phyloP scores from a whole-genome alignment of 768 basidiomycete genomes.

The Rhodocollybia butyracea region DNA sequence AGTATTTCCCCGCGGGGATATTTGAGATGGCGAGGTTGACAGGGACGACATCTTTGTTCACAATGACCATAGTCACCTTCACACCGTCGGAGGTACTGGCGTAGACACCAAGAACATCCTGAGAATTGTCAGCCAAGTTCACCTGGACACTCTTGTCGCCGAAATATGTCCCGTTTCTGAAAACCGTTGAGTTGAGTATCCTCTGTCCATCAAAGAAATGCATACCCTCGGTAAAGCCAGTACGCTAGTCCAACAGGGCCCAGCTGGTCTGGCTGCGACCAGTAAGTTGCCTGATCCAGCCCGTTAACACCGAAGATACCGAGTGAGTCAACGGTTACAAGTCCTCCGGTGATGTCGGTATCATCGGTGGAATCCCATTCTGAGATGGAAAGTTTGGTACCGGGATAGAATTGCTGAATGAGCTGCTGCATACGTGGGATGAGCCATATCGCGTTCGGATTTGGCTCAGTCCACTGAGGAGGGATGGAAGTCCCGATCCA shows the following conservation, averaged over 20 bases:
- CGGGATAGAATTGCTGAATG: slow-evolving; percentile 48
- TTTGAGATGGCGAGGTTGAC: slow-evolving; percentile 39
- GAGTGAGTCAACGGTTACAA: slow-evolving; percentile 47
- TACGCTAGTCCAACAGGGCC: slow-evolving; percentile 52
- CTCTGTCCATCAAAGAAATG: not conserved
- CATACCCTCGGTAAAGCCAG: slow-evolving; percentile 54
- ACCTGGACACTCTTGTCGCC: slow-evolving; percentile 42
- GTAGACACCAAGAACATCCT: slow-evolving; percentile 43
- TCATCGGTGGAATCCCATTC: slow-evolving; percentile 49
- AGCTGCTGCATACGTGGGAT: slow-evolving; percentile 50
- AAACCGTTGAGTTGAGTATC: not conserved
- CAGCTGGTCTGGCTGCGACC: slow-evolving; percentile 43
- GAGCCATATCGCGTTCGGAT: slow-evolving; percentile 39
- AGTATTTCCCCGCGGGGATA: slow-evolving; percentile 47
- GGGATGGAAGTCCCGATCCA: slow-evolving; percentile 39
- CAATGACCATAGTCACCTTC: slow-evolving; percentile 40
- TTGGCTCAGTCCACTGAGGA: slow-evolving; percentile 43
- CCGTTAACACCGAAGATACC: slow-evolving; percentile 49
- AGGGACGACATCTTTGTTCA: slow-evolving; percentile 46
- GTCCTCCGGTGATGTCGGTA: slow-evolving; percentile 49
- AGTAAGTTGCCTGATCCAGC: slow-evolving; percentile 53
- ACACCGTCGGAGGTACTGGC: slow-evolving; percentile 39
- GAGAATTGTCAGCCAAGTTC: slow-evolving; percentile 36
- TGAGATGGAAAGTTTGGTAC: slow-evolving; percentile 50
- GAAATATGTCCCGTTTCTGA: slow-evolving; percentile 44